Evolutionary conservation across 352 stramenopile species (phyloP), one percentile per base, ranked within the genome.

Genomic region (Thraustochytrium striatum): DNA sequence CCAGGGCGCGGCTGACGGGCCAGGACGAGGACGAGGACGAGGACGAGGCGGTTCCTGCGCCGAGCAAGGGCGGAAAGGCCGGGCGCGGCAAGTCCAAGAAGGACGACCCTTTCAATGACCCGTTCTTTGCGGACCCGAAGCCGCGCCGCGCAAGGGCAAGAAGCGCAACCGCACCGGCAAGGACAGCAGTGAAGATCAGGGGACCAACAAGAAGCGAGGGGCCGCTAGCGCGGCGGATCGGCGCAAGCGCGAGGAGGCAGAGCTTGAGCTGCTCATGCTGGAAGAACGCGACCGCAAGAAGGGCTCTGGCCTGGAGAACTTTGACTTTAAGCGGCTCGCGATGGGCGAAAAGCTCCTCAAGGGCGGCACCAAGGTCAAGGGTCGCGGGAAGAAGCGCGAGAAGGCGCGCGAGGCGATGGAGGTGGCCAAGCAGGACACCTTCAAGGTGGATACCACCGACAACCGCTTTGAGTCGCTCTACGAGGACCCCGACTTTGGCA

Each of bases 401-500:
- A 78, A 90, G 69, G 84, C 85, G 47, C 83, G 85, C 59, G 82
- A 86, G 35, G 72, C 84, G 50, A 73, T 83, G 7, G 83, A 86
- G 81, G 84, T 88, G 52, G 86, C 85, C 25, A 87, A 87, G n/a
- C 83, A 85, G 69, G 86, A 86, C 50, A 36, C 28, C 2, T 94
- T 94, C 82, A 75, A 87, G 30, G 83, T 95, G 5, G 86, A 95
- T 82, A 82, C 85, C 13, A 69, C 57, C 28, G 90, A 95, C 84
- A 72, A 85, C 72, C 86, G 90, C 33, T 95, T 95, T 78, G 70
- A 83, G 5, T 85, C 83, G n/a, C 70, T 95, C 35, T 84, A 93
- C 21, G 87, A 93, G 79, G 89, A 89, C 38, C 72, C 61, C 13
- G 87, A 95, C 84, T 94, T 92, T 81, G 88, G 88, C 44, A 92